Evolutionary conservation across 148 eudicot genomes (phyloP).

Genomic region (Hydrangea macrophylla): DNA sequence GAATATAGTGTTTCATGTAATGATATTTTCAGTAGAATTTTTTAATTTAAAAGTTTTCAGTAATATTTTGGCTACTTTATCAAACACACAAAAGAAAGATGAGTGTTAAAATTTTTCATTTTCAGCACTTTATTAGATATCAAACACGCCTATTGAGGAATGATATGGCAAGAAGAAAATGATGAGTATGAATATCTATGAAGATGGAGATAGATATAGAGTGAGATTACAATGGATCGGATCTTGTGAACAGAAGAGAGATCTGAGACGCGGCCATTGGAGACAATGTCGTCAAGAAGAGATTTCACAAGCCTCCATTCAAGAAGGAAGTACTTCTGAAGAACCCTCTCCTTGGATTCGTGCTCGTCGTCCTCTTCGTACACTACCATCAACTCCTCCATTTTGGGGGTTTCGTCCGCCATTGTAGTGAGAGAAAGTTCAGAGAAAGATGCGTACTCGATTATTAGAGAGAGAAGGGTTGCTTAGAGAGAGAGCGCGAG

Average conservation of each 20-base stretch:
- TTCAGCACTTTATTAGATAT: too few relatives aligned
- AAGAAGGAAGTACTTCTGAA: conserved; percentile 64
- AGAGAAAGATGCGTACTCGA: neutral
- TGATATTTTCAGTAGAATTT: too few relatives aligned
- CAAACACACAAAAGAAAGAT: too few relatives aligned
- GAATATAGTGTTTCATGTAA: too few relatives aligned
- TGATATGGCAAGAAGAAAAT: neutral
- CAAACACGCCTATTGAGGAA: too few relatives aligned
- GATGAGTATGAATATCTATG: too few relatives aligned
- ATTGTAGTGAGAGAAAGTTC: conserved; percentile 11
- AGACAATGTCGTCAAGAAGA: conserved; percentile 69
- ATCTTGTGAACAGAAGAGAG: conserved; percentile 65
- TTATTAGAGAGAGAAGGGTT: too few relatives aligned
- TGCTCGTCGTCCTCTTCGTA: conserved; percentile 53
- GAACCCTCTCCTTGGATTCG: conserved; percentile 59
- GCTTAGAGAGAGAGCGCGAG: too few relatives aligned
- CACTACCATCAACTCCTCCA: conserved; percentile 11
- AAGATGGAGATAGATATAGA: conserved; percentile 1
- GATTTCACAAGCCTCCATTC: conserved; percentile 85
- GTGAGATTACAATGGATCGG: conserved; percentile 59
- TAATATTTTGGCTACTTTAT: too few relatives aligned
- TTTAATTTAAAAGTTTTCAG: too few relatives aligned
- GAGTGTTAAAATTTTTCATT: too few relatives aligned
- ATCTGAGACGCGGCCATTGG: conserved; percentile 53
- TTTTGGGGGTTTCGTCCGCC: conserved; percentile 16